Percentiles rank a stretch among this genome's conserved stretches.
Conservation (phyloP, 2,329 filamentous ascomycete genomes). For the Plenodomus lindquistii region DNA sequence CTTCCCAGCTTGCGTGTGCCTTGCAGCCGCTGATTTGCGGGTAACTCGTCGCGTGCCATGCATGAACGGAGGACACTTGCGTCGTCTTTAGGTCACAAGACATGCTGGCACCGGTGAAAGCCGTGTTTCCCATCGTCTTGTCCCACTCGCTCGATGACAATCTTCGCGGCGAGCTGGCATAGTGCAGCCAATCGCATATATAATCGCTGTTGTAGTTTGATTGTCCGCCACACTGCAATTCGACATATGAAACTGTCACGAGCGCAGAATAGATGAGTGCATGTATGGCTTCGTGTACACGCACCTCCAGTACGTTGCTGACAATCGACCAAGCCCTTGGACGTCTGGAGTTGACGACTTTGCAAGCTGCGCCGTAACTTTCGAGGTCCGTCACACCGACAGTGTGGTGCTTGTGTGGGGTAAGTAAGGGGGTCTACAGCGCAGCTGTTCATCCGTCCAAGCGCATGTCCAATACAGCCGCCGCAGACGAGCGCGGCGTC, state of each 20-base stretch:
- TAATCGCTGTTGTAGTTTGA: conserved; percentile 33
- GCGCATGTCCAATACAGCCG: conserved; percentile 15
- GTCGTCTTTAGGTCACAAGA: conserved; percentile 41
- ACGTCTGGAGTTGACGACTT: conserved; percentile 4
- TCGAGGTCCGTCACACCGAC: conserved; percentile 19
- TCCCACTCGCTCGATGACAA: conserved; percentile 20
- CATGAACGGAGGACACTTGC: conserved; percentile 26
- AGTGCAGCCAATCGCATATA: conserved; percentile 31
- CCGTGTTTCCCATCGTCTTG: conserved; percentile 17
- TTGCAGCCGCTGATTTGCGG: conserved; percentile 36
- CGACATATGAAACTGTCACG: conserved; percentile 24
- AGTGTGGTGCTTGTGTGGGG: conserved; percentile 31
- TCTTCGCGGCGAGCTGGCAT: conserved; percentile 26
- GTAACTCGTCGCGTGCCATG: conserved; percentile 35
- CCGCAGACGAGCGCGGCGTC: conserved; percentile 16
- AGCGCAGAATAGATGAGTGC: conserved; percentile 25
- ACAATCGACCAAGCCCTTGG: not conserved
- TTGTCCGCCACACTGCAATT: conserved; percentile 43
- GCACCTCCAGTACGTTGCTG: not conserved
- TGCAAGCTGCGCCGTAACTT: not conserved
- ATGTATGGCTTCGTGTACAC: conserved; percentile 6
- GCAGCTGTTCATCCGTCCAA: conserved; percentile 22
- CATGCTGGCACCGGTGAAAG: conserved; percentile 30
- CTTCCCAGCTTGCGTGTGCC: conserved; percentile 32
- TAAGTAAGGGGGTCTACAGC: too few species aligned